Percentiles rank a stretch among this genome's conserved stretches.
These are phyloP conservation scores for Aspergillus sp. DNA, from an alignment of 2,329 filamentous ascomycete genomes.

Conservation along the genomic window DNA sequence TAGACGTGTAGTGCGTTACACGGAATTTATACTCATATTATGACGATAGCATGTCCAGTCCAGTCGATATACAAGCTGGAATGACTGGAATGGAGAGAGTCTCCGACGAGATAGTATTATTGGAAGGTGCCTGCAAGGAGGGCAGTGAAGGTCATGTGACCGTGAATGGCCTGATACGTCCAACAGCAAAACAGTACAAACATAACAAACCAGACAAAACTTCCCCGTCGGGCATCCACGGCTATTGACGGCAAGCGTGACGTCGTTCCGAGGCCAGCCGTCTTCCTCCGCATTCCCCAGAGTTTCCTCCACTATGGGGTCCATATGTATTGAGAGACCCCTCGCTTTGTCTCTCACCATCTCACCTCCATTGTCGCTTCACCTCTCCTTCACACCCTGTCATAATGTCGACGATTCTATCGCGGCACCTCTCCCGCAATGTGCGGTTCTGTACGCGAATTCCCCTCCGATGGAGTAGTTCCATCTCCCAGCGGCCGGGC, in stretches of 20 bases:
- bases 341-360: neutral
- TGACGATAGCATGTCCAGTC: too few species aligned
- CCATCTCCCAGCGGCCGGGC: conserved; percentile 57
- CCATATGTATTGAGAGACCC: neutral
- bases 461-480: conserved; percentile 48
- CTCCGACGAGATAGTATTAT: neutral
- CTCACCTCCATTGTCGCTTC: neutral
- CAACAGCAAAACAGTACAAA: neutral
- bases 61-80: too few species aligned
- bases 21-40: too few species aligned
- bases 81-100: too few species aligned
- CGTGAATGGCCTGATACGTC: neutral
- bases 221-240: neutral
- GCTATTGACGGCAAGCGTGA: conserved; percentile 18
- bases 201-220: neutral
- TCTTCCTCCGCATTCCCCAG: conserved; percentile 14
- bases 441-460: neutral
- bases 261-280: conserved; percentile 18
- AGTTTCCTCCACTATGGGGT: neutral
- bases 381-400: neutral
- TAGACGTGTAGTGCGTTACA: too few species aligned
- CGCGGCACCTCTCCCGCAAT: conserved; percentile 10
- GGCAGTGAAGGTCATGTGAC: neutral
- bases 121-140: neutral
- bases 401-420: conserved; percentile 11